A percentile compares a stretch with the other conserved stretches of the same genome.
Conservation (phyloP, 768 basidiomycete genomes). For the Hygrocybe punicea region DNA sequence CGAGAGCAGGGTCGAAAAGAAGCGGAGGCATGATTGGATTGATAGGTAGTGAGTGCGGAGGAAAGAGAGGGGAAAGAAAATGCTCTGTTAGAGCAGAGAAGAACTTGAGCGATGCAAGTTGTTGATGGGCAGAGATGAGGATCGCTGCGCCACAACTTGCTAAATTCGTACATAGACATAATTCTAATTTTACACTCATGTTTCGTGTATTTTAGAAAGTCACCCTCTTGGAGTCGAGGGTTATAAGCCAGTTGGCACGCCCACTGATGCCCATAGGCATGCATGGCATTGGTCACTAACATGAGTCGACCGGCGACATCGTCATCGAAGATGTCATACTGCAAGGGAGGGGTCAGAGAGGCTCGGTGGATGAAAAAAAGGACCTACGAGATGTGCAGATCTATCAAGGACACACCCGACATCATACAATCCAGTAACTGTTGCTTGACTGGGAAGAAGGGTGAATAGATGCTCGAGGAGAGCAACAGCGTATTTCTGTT, state of each 20-base stretch:
- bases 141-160: too few species aligned
- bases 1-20: too few species aligned
- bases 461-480: constrained; percentile 30
- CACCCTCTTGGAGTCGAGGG: constrained; percentile 27
- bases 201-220: too few species aligned
- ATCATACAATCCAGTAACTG: constrained; percentile 31
- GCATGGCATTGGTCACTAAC: constrained; percentile 32
- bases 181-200: too few species aligned
- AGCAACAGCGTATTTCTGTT: constrained; percentile 38
- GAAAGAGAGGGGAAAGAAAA: too few species aligned
- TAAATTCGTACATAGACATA: too few species aligned
- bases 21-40: too few species aligned
- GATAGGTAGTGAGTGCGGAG: too few species aligned
- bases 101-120: too few species aligned
- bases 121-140: too few species aligned
- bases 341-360: background rate
- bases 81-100: too few species aligned
- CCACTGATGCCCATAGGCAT: constrained; percentile 37
- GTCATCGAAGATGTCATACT: constrained; percentile 23
- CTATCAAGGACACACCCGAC: constrained; percentile 35
- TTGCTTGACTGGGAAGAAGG: constrained; percentile 28
- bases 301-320: constrained; percentile 17
- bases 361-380: background rate
- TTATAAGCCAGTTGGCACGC: constrained; percentile 36
- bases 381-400: constrained; percentile 27